Base-by-base conservation (phyloP, 768 basidiomycete species). In the Coprinopsis cinerea region DNA sequence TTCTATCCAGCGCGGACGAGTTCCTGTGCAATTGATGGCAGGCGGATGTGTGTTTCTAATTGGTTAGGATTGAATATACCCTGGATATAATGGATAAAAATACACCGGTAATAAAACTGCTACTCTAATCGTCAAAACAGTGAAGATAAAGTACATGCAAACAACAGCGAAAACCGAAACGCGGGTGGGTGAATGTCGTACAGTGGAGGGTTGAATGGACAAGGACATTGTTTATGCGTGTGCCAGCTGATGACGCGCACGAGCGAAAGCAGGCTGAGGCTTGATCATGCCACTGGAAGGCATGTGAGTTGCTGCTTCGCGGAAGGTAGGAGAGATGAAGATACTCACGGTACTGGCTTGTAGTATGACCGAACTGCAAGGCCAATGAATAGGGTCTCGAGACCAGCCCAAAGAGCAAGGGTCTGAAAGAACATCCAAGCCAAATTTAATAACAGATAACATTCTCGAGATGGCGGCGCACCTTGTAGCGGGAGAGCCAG, bases 1-100 rank as follows among this genome's bases (percentile, higher is more conserved):
- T 85, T 7, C 55, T 81, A 40, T 59, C 57, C 0, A 74, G 75
- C 18, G 73, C 85, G 2, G 73, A 81, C 28, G 81, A 86, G 56
- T 76, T 86, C 50, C 61, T 91, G 24, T 37, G 6, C 35, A 23
- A 11, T 32, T 32, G 22, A 35, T 24, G 18, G 17, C 41, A 30
- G 35, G 10, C 18, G 11, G 11, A 20, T 39, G n/a, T 9, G n/a
- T n/a, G n/a, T n/a, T n/a, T 34, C 30, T 34, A n/a, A 34, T 34
- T n/a, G 30, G 9, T 34, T 9, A 9, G 30, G 9, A n/a, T 13
- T 39, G 37, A 14, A 9, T 10, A 20, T 39, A 39, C 18, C 6
- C 37, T 15, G 18, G 11, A 18, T 13, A 39, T 39, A 39, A 39
- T 39, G 11, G 37, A 20, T 39, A 39, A 39, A 14, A 39, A 40